Base-by-base conservation (phyloP, 2,329 filamentous ascomycete species). In the Sclerotinia nivalis region DNA sequence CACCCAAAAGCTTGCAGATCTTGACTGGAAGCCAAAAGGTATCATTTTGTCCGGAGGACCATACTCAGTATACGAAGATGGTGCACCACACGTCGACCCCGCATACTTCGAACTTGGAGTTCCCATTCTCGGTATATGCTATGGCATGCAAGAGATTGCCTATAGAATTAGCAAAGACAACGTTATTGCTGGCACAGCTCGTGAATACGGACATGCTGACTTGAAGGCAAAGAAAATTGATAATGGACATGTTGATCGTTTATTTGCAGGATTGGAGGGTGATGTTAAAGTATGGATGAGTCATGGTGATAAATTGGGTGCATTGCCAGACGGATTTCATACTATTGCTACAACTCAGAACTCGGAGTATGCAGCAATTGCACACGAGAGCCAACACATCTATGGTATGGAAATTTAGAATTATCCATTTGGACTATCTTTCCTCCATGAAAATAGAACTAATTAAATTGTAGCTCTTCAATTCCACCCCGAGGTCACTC, bases 291-390 rank as follows among this genome's bases (percentile, higher is more conserved):
- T 92, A 20, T 95, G 88, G 86, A 97, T 97, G 94, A 91, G 88
- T 74, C 95, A 98, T 79, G 90, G 89, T 70, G 93, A 97, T 82
- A 97, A 97, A 84, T 86, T 98, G 15, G 86, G 85, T 52, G 83
- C 86, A 69, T 84, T 97, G 52, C 94, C 94, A 12, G 83, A 89
- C 49, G 87, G 85, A 54, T 97, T 97, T 79, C 82, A 87, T 71
- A 88, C 85, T 22, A 88, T 97, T 75, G 93, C 91, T 65, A 90
- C 85, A 6, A 95, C 93, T 2, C 78, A 83, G 65, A 96, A 96
- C 82, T 89, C 91, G 0, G 87, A 89, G 34, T 97, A 87, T 75
- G 94, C 94, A 15, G 93, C 88, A 70, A 96, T 95, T 75, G 91
- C 90, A 25, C 91, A 93, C 78, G 78, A 87, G 78, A 81, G 81